Evolutionary conservation across 2,329 filamentous ascomycete species (phyloP), one percentile per base, ranked within the genome.

Genomic region (Chrysoporthe cubensis): DNA sequence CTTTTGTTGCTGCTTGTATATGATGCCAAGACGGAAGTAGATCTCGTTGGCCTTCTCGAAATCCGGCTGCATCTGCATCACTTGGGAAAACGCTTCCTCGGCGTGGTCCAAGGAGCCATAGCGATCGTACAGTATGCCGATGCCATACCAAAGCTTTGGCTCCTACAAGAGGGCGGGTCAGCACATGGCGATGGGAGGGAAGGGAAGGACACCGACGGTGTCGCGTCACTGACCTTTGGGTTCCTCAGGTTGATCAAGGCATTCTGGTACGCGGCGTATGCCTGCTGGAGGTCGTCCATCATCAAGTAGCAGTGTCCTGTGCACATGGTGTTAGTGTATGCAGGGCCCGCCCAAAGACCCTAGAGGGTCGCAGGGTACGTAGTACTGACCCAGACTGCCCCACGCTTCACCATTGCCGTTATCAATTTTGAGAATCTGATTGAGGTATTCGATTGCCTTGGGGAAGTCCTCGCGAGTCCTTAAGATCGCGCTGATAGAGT

Each of bases 21-120:
- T 98, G 82, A 99, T 99, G n/a, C 96, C 96, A 9, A 99, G 87
- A 40, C 96, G 89, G 81, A 99, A 99, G 79, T 98, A 99, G 65
- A 99, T 98, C 78, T 99, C 96, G 76, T 98, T 98, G 67, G 95
- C 94, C 85, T 99, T 99, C 76, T 99, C 96, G 73, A 98, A 98
- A 74, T 94, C 91, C 4, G 95, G 96, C 75, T 97, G 91, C 91
- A 99, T 98, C 73, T 93, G 91, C 96, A 99, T 98, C 71, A 99
- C 96, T 76, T 98, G 93, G 2, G 95, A 97, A 77, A 98, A 98
- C 5, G 96, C 96, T 78, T 98, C 96, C 78, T 98, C 96, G 72
- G 96, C 96, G 78, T 98, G 96, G 75, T 99, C 96, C 59, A 97
- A 87, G 40, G 94, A 97, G 7, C 96, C 96, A 76, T 98, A 99